Percentiles rank a stretch among this genome's conserved stretches.
These are phyloP conservation scores for Lachancea dasiensis DNA, from an alignment of 805 yeast species.

Conservation along the genomic window DNA sequence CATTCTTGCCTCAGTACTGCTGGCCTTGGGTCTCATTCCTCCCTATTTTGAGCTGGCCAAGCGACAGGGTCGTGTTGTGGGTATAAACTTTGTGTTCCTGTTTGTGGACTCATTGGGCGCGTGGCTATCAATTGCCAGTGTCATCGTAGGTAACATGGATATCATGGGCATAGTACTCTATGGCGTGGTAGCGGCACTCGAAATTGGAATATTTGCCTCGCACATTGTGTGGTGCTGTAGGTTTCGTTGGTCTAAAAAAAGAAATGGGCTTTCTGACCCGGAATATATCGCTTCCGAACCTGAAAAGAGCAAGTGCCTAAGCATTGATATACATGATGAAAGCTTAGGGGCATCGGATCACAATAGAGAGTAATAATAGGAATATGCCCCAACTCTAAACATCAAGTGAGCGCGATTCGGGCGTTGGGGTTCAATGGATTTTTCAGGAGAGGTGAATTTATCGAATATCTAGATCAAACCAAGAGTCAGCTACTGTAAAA, in stretches of 20 bases:
- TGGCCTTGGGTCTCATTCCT: constrained; percentile 77
- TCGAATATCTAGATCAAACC: too few relatives aligned
- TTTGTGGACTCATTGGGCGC: constrained; percentile 79
- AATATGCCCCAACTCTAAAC: too few relatives aligned
- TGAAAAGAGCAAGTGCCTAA: not conserved
- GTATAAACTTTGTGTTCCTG: constrained; percentile 79
- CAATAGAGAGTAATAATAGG: too few relatives aligned
- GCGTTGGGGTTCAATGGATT: too few relatives aligned
- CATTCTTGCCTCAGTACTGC: constrained; percentile 64
- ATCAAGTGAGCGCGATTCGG: too few relatives aligned
- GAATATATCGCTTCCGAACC: not conserved
- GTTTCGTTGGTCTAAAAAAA: constrained; percentile 28
- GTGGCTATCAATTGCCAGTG: constrained; percentile 61
- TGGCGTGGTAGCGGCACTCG: constrained; percentile 64
- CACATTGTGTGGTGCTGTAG: constrained; percentile 66
- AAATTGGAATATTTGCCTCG: constrained; percentile 66
- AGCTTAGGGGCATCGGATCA: too few relatives aligned
- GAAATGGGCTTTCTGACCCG: not conserved
- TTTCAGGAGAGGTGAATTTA: too few relatives aligned
- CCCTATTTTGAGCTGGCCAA: constrained; percentile 82
- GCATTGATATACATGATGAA: not conserved
- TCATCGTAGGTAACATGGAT: constrained; percentile 58
- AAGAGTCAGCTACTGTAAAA: too few relatives aligned
- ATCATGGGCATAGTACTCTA: constrained; percentile 76
- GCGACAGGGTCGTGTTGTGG: constrained; percentile 78